Base-by-base conservation (phyloP, 768 basidiomycete species). In the Kwoniella sp. region DNA sequence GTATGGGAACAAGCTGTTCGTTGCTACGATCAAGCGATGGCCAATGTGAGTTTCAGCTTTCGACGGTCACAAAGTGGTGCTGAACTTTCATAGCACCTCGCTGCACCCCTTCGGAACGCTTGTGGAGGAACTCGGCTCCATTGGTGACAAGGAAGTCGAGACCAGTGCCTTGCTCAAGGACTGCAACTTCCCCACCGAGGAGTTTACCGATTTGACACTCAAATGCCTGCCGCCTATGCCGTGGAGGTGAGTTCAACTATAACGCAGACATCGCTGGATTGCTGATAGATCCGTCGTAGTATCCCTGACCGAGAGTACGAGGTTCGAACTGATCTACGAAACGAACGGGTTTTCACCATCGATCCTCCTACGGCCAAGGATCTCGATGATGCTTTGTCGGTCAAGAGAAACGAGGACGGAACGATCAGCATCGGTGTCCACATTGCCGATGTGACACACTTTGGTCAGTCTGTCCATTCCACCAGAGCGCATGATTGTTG, bases 61-160 rank as follows among this genome's bases (percentile, higher is more conserved):
- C 23, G 15, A 9, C 25, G 23, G 36, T 29, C 37, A 23, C 15
- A 31, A 28, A 3, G 19, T 31, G 39, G 19, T 56, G 41, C 40
- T 51, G 29, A 51, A 17, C 88, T 87, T 34, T 89, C 1, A 6
- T 89, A 65, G 63, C 70, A 93, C 89, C 62, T 98, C 93, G 32
- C 81, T 99, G 14, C 95, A 98, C 80, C 95, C 95, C 8, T 99
- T 99, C 73, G 95, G 95, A 50, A 96, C 93, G 17, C 78, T 99
- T 32, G 95, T 96, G 22, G 95, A 99, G 73, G 92, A 99, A 73
- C 81, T 99, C 43, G 95, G 95, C 38, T 86, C 91, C 17, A 99
- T 99, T 56, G 95, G 95, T n/a, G 89, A 99, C 60, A 85, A 93
- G 45, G 91, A 98, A 75, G 91, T 95, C 7, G 95, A 99, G 76